Base-by-base conservation (phyloP, 805 yeast species). In the Diddensiella santjacobensis region DNA sequence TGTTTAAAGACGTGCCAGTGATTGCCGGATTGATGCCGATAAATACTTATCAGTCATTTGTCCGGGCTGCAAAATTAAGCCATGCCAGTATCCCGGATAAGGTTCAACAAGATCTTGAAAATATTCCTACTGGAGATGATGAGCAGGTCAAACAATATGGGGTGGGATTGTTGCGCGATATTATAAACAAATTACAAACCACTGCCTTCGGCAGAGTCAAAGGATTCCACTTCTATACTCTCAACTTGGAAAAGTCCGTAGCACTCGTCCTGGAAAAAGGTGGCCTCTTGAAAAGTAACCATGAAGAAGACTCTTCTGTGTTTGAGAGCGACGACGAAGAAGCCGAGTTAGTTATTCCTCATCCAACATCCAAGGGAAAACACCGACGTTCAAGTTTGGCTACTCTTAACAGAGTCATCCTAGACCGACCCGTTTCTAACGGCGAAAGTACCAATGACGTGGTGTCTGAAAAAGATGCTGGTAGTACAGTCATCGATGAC, bases 1-100 rank as follows among this genome's bases (percentile, higher is more conserved):
- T 72, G 2, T 70, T 74, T 20, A 44, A 56, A 3, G 71, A 72
- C 36, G 67, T 84, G 23, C 77, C 85, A 10, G 69, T 90, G 35
- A 75, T 89, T 39, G 96, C 97, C 0, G 97, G 96, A 0, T 70
- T 90, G 56, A 84, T 90, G 87, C 97, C 97, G 10, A 82, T 90
- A 40, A 87, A 88, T 59, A 88, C 95, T 1, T 87, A 78, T 66
- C 78, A 79, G 56, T 78, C 87, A 35, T 90, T 90, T 64, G 79
- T 83, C 50, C 78, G 97, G 59, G 96, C 96, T 3, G 80, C 96
- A n/a, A 86, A 83, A 60, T 71, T 90, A 47, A 83, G 95, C 4
- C 95, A 87, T 69, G 96, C 96, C 2, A 73, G 83, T 2, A 83
- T 90, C 48, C 97, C 97, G 1, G 56, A 62, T 3, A 48, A 65